Evolutionary conservation across 2,329 filamentous ascomycete genomes (phyloP).

Genomic region (Fusarium temperatum): DNA sequence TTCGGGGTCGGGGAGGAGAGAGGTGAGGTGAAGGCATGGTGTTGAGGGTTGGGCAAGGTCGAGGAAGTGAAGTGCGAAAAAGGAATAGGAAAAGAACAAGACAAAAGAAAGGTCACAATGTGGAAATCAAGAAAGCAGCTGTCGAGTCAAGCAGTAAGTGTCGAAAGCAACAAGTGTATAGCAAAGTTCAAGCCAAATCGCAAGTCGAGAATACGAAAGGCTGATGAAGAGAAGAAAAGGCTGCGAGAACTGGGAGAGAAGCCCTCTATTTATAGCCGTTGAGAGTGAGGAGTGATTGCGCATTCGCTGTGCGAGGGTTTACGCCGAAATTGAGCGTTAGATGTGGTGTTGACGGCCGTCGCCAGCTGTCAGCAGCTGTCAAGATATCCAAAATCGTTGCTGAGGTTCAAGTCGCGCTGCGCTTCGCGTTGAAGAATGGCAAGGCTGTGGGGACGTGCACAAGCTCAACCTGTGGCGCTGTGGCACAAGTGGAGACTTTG

Average conservation of each 20-base stretch:
- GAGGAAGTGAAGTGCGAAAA: not conserved
- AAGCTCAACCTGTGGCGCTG: conserved; percentile 20
- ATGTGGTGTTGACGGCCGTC: not conserved
- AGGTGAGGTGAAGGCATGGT: not conserved
- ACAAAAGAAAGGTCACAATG: not conserved
- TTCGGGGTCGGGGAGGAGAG: not conserved
- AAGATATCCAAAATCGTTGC: not conserved
- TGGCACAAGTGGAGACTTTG: conserved; percentile 7
- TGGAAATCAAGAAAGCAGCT: not conserved
- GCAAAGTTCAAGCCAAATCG: conserved; percentile 8
- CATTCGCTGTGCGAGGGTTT: not conserved
- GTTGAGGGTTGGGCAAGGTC: not conserved
- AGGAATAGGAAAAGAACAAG: too few species aligned
- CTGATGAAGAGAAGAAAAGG: not conserved
- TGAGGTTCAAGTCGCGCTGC: conserved; percentile 8
- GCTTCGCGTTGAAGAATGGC: conserved; percentile 1
- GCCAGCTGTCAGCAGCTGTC: not conserved
- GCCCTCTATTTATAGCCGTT: conserved; percentile 1
- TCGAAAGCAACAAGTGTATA: conserved; percentile 8
- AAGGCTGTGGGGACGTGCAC: conserved; percentile 30
- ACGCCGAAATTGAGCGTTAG: not conserved
- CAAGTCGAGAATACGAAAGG: conserved; percentile 7
- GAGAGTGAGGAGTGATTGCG: not conserved
- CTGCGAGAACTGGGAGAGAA: not conserved
- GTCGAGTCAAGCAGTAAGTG: not conserved